Conservation (phyloP, 2,329 filamentous ascomycete species). For the Calonectria pauciramosa region DNA sequence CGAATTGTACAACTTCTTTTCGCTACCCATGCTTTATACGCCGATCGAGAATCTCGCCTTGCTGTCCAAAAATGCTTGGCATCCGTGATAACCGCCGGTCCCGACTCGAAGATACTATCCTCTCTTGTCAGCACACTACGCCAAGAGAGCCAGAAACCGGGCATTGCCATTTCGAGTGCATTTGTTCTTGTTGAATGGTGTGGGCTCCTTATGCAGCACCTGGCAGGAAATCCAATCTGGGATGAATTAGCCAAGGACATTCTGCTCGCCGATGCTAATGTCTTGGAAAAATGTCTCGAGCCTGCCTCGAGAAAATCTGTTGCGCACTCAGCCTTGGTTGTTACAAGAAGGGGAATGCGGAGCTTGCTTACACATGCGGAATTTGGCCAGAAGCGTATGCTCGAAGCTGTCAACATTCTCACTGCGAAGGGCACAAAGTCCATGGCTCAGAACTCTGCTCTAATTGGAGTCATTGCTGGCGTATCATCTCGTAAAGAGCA, state of each 20-base stretch:
- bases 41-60: slow-evolving; percentile 85
- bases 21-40: slow-evolving; percentile 88
- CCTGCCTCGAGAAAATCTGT: slow-evolving; percentile 74
- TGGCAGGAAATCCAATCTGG: slow-evolving; percentile 74
- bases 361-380: slow-evolving; percentile 74
- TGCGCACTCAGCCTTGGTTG: slow-evolving; percentile 79
- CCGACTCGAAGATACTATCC: slow-evolving; percentile 69
- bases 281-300: slow-evolving; percentile 82
- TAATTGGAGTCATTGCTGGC: slow-evolving; percentile 89
- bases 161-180: slow-evolving; percentile 83
- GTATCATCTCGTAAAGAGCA: slow-evolving; percentile 81
- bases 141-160: slow-evolving; percentile 80
- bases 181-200: slow-evolving; percentile 95
- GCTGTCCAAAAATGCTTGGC: slow-evolving; percentile 86
- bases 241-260: slow-evolving; percentile 75
- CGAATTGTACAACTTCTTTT: slow-evolving; percentile 81
- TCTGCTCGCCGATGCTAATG: slow-evolving; percentile 77
- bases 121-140: slow-evolving; percentile 77
- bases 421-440: slow-evolving; percentile 76
- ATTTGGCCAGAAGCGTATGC: slow-evolving; percentile 71
- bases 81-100: slow-evolving; percentile 71
- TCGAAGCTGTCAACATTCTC: slow-evolving; percentile 74
- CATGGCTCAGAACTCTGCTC: slow-evolving; percentile 77
- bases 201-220: slow-evolving; percentile 80
- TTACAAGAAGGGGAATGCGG: slow-evolving; percentile 85